A percentile compares a stretch with the other conserved stretches of the same genome.
These are phyloP conservation scores for Psophocarpus tetragonolobus DNA, from an alignment of 306 rosid species.

Conservation along the genomic window DNA sequence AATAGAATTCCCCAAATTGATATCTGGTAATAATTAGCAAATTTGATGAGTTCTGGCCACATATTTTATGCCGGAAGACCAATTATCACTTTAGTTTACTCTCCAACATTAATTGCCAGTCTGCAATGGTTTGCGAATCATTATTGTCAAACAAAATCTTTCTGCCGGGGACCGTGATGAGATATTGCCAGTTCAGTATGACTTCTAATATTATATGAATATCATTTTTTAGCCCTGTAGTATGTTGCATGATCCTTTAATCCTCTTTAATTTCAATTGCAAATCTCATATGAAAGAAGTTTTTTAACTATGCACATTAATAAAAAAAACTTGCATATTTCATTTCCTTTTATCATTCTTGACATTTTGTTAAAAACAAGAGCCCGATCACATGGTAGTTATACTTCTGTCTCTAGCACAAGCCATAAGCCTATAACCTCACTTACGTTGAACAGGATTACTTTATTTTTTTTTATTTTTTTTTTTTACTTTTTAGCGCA, in stretches of 20 bases:
- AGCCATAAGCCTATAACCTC: neutral
- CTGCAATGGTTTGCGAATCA: conserved; percentile 26
- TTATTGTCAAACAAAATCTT: neutral
- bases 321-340: conserved; percentile 8
- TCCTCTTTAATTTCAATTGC: conserved; percentile 2
- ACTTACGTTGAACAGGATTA: neutral
- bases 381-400: neutral
- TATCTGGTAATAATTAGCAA: conserved; percentile 8
- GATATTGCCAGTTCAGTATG: neutral
- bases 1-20: neutral
- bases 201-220: neutral
- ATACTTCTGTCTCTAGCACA: neutral
- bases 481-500: no score
- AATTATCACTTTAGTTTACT: conserved; percentile 24
- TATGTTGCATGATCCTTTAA: neutral
- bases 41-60: neutral
- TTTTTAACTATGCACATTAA: neutral
- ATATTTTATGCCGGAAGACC: neutral
- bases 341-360: neutral
- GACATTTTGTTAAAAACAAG: conserved; percentile 9
- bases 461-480: neutral
- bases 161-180: neutral
- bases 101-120: neutral
- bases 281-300: conserved; percentile 3
- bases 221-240: neutral